These are phyloP conservation scores for Camelina neglecta DNA, from an alignment of 345 rosid species.

Conservation along the genomic window DNA sequence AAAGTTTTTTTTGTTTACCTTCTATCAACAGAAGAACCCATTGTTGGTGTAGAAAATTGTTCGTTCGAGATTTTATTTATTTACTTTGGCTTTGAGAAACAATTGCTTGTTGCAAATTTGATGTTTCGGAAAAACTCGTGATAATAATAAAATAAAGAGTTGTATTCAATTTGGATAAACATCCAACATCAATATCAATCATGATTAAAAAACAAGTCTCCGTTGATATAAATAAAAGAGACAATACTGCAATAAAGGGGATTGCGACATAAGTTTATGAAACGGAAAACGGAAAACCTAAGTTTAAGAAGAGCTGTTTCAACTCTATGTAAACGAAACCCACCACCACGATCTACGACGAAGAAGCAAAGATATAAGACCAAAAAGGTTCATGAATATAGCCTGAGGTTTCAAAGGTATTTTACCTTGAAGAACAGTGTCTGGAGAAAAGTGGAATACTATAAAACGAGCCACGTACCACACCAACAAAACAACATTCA, in stretches of 20 bases:
- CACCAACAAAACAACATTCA: too few relatives aligned
- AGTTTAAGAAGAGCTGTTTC: too few relatives aligned
- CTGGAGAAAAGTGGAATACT: too few relatives aligned
- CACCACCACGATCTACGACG: too few relatives aligned
- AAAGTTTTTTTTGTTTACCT: neutral
- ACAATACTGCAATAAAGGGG: neutral
- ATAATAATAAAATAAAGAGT: conserved; percentile 31
- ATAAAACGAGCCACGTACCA: too few relatives aligned
- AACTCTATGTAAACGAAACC: too few relatives aligned
- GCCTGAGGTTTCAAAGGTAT: too few relatives aligned
- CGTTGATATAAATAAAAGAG: neutral
- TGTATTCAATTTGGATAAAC: conserved; percentile 5
- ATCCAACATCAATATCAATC: neutral
- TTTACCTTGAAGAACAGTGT: too few relatives aligned
- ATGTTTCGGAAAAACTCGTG: conserved; percentile 9
- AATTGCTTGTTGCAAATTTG: conserved; percentile 35
- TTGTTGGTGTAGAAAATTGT: conserved; percentile 31
- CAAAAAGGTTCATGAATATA: too few relatives aligned
- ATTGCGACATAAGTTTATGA: too few relatives aligned
- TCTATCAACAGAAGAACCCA: conserved; percentile 30
- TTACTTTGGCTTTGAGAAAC: conserved; percentile 16
- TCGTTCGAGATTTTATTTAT: conserved; percentile 6
- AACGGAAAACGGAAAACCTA: too few relatives aligned
- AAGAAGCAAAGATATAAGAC: too few relatives aligned
- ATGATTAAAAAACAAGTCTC: neutral